These are phyloP conservation scores for Dentipellis fragilis DNA, from an alignment of 768 basidiomycete genomes.

Conservation along the genomic window DNA sequence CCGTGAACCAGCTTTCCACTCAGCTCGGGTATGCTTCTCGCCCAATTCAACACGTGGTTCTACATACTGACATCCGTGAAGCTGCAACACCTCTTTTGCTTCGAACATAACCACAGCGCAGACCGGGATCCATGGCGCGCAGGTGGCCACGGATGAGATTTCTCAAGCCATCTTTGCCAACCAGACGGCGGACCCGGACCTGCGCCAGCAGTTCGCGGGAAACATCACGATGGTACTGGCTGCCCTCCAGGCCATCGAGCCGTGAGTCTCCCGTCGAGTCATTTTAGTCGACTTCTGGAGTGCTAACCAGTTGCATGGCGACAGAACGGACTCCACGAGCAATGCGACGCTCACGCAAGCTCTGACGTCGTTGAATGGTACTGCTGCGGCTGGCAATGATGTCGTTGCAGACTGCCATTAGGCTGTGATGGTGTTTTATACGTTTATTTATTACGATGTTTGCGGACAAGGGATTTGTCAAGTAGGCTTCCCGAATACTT, in stretches of 20 bases:
- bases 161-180: background rate
- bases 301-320: background rate
- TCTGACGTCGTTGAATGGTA: background rate
- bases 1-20: background rate
- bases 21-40: background rate
- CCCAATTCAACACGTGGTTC: background rate
- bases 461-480: too few species aligned
- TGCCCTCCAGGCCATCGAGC: background rate
- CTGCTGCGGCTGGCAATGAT: background rate
- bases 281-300: background rate
- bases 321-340: background rate
- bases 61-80: background rate
- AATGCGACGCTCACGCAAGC: background rate
- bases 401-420: slow-evolving; percentile 19
- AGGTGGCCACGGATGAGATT: background rate
- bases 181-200: background rate
- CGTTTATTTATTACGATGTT: too few species aligned
- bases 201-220: background rate
- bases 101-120: background rate
- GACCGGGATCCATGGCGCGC: background rate
- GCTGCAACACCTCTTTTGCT: background rate
- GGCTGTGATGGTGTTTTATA: too few species aligned
- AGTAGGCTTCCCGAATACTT: too few species aligned
- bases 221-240: background rate
- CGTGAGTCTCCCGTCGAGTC: background rate